Conservation (phyloP, 1,139 yeast genomes). For the Saccharomycopsis crataegensis region DNA sequence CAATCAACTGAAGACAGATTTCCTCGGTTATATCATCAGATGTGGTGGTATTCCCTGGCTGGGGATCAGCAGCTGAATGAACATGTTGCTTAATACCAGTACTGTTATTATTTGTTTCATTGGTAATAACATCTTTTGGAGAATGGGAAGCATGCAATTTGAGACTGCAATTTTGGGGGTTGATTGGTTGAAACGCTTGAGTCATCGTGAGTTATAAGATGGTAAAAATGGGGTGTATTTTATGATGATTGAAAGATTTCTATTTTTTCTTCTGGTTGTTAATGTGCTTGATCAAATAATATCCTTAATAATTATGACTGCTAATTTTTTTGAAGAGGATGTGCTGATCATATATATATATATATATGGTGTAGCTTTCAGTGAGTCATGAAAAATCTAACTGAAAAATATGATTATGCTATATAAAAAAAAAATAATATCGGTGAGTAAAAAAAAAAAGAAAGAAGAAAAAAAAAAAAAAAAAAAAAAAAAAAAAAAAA, state of each 20-base stretch:
- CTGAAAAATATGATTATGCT: background rate
- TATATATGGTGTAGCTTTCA: background rate
- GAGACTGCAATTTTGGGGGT: background rate
- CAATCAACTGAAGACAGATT: background rate
- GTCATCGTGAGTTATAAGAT: too few species aligned
- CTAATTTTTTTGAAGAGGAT: background rate
- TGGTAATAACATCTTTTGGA: background rate
- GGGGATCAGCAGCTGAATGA: background rate
- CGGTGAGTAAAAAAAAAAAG: background rate
- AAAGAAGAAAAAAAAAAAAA: background rate
- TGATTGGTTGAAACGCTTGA: too few species aligned
- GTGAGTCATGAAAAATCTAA: background rate
- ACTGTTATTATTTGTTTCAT: background rate
- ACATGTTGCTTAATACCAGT: background rate
- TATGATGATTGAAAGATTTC: too few species aligned
- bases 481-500: background rate
- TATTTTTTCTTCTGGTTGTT: background rate
- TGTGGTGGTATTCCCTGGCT: background rate
- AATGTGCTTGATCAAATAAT: background rate
- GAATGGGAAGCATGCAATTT: background rate
- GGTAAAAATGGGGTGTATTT: too few species aligned
- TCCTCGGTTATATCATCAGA: background rate
- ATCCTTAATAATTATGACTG: background rate
- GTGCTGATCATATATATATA: background rate
- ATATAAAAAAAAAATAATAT: background rate